Evolutionary conservation across 2,329 filamentous ascomycete species (phyloP).

Genomic region (Trichoderma aggressivum): DNA sequence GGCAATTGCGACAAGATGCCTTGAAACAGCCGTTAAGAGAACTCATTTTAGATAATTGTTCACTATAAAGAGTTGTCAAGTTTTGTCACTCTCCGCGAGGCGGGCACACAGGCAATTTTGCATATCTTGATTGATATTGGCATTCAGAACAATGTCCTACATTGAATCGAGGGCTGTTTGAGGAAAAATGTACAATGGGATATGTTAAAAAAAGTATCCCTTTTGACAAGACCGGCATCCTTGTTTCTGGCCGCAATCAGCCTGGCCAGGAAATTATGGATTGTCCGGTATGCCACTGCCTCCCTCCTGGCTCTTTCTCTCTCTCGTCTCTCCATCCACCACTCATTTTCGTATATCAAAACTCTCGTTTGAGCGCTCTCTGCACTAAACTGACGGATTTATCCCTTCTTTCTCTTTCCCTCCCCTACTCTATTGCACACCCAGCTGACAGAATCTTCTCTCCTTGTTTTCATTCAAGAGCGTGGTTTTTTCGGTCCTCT

Average conservation of each 20-base stretch:
- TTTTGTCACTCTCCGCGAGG: neutral
- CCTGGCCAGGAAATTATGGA: constrained; percentile 15
- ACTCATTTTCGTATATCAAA: neutral
- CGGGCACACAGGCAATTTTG: neutral
- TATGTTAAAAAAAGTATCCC: constrained; percentile 24
- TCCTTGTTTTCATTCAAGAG: neutral
- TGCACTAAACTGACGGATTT: neutral
- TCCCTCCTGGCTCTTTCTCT: neutral
- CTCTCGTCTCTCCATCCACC: neutral
- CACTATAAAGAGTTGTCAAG: neutral
- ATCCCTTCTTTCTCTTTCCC: neutral
- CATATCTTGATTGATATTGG: constrained; percentile 27
- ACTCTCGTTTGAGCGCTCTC: neutral
- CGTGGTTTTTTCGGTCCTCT: constrained; percentile 27
- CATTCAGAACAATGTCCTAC: constrained; percentile 33
- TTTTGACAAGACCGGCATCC: constrained; percentile 19
- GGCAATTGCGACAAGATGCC: neutral
- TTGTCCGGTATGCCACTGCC: constrained; percentile 3
- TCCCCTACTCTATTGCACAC: neutral
- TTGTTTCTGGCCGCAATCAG: constrained; percentile 15
- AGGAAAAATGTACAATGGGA: constrained; percentile 39
- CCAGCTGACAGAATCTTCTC: neutral
- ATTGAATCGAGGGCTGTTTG: constrained; percentile 32
- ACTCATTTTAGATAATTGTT: neutral
- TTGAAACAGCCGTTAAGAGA: neutral